These are phyloP conservation scores for Malus sylvestris DNA, from an alignment of 306 rosid species.

Conservation along the genomic window DNA sequence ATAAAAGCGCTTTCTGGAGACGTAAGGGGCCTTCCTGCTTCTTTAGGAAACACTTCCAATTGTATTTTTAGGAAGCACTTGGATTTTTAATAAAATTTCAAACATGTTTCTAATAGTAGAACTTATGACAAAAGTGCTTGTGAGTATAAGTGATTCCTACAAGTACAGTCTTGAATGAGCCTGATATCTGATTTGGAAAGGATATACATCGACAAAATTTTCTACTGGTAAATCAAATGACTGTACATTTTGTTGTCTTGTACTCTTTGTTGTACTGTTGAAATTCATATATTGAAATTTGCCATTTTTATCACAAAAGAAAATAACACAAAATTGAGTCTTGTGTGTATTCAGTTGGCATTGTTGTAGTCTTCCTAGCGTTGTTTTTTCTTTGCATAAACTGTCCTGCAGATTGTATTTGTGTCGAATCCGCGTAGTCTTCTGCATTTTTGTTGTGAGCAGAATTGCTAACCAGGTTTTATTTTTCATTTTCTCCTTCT, in stretches of 20 bases:
- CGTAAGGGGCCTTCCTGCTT: no score
- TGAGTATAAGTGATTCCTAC: background rate
- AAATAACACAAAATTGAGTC: background rate
- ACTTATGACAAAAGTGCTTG: background rate
- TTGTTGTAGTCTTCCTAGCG: background rate
- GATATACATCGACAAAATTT: background rate
- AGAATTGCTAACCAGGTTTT: conserved; percentile 10
- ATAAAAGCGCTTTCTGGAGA: no score
- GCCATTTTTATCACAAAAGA: no score
- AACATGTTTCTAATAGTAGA: background rate
- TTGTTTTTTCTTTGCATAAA: background rate
- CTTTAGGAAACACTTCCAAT: no score
- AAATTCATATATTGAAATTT: background rate
- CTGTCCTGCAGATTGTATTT: background rate
- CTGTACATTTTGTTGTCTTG: no score
- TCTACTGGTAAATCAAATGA: background rate
- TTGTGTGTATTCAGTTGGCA: background rate
- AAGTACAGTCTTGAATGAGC: background rate
- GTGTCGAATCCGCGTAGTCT: background rate
- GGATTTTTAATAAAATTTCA: background rate
- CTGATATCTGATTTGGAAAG: background rate
- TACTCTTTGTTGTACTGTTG: background rate
- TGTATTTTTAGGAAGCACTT: background rate
- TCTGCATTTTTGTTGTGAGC: background rate
- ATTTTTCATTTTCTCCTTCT: background rate